A percentile compares a stretch with the other conserved stretches of the same genome.
phyloP scores from a whole-genome alignment of 805 yeast genomes.

The Spathaspora passalidarum region DNA sequence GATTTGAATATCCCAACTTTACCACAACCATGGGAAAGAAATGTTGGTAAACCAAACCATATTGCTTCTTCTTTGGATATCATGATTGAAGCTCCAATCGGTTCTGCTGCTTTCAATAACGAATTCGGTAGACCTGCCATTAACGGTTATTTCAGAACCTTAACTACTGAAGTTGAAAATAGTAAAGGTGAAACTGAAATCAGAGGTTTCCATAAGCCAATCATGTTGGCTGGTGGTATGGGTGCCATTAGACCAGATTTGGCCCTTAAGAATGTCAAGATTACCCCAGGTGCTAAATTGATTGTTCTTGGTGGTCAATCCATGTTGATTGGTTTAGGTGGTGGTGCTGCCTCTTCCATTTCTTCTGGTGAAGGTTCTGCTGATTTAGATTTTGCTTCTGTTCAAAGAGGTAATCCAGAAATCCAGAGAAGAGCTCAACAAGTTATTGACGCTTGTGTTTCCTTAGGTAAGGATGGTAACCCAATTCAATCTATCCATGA shows the following conservation, averaged over 20 bases:
- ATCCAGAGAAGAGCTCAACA: slow-evolving; percentile 99
- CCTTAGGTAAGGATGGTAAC: slow-evolving; percentile 58
- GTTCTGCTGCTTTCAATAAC: slow-evolving; percentile 96
- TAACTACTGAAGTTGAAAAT: slow-evolving; percentile 74
- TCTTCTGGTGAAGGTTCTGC: slow-evolving; percentile 97
- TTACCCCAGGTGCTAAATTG: slow-evolving; percentile 87
- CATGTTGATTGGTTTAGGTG: slow-evolving; percentile 98
- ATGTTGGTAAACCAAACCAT: slow-evolving; percentile 87
- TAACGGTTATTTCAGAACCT: slow-evolving; percentile 93
- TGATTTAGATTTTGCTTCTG: slow-evolving; percentile 95
- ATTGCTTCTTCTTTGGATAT: slow-evolving; percentile 91
- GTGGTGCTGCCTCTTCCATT: slow-evolving; percentile 98
- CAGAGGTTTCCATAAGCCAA: slow-evolving; percentile 98
- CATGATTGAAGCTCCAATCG: slow-evolving; percentile 96
- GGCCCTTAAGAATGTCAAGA: slow-evolving; percentile 81
- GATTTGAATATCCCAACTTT: slow-evolving; percentile 84
- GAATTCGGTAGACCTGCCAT: slow-evolving; percentile 99
- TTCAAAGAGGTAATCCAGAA: slow-evolving; percentile 98
- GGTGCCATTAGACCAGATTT: slow-evolving; percentile 94
- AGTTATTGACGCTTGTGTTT: slow-evolving; percentile 91
- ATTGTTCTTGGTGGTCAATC: slow-evolving; percentile 97
- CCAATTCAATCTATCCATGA: slow-evolving; percentile 97
- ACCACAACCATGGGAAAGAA: slow-evolving; percentile 93
- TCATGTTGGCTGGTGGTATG: slow-evolving; percentile 99
- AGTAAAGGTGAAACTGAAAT: slow-evolving; percentile 63